Evolutionary conservation across 2,329 filamentous ascomycete species (phyloP), one percentile per base, ranked within the genome.

Genomic region (Trichoderma koningii): DNA sequence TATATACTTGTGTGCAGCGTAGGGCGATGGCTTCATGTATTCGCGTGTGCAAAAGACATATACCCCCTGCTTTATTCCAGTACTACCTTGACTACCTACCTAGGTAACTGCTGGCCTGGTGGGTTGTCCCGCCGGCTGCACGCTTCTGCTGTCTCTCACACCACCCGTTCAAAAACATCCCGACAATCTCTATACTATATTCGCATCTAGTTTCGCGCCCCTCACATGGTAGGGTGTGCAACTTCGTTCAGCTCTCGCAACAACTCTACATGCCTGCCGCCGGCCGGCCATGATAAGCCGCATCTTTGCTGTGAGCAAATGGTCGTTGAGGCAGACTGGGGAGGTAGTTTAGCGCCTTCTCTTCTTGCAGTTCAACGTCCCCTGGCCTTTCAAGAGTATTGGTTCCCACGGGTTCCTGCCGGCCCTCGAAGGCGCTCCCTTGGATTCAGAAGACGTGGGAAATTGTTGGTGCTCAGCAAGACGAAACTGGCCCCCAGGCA

Each of bases 171-270:
- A 23, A n/a, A n/a, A 55, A 53, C 26, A 53, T 53, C 50, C 50
- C 60, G 48, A 63, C 50, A 55, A 53, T 47, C 48, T 63, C 60
- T 52, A 63, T 55, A 28, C 60, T 55, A 63, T 53, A 63, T 55
- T 26, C 23, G 34, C 34, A 47, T 63, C 50, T 63, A 55, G 60
- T 30, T 38, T 38, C 44, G 23, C 60, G 38, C 60, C 41, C 41
- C 15, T 47, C 19, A 19, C 38, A 26, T 7, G 34, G 41, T 26
- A 53, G 38, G 45, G 50, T 9, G 10, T 38, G 34, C 41, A 23
- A 41, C 42, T 42, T 53, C 26, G 21, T 26, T 38, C 50, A 47
- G 50, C 50, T 62, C 28, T 23, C 19, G 28, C 41, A 23, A 55
- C 26, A 53, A 62, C 19, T 34, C 38, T 3, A 21, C 21, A 26